A percentile compares a stretch with the other conserved stretches of the same genome.
phyloP scores from a whole-genome alignment of 768 basidiomycete genomes.

The Sarcodon sp. region DNA sequence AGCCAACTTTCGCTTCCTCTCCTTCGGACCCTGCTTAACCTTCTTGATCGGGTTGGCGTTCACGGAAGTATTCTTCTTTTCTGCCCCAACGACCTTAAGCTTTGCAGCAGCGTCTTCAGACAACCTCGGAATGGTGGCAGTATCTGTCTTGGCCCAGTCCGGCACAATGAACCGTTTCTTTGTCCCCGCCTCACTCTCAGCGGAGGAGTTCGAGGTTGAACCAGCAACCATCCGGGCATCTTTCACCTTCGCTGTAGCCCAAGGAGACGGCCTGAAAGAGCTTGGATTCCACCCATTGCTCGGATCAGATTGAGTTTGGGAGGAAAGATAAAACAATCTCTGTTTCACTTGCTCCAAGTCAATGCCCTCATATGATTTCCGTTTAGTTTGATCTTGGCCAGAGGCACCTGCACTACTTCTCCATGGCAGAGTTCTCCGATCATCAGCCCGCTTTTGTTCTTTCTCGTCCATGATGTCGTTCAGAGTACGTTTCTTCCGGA shows the following conservation, averaged over 20 bases:
- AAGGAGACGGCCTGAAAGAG: neutral
- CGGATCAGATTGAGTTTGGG: neutral
- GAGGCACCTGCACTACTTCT: too few relatives aligned
- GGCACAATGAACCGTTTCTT: neutral
- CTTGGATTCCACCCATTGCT: too few relatives aligned
- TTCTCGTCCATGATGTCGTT: neutral
- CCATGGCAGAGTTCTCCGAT: too few relatives aligned
- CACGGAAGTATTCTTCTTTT: neutral
- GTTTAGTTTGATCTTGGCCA: too few relatives aligned
- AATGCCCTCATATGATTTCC: neutral
- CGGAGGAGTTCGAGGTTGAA: neutral
- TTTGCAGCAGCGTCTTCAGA: neutral
- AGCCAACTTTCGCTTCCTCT: neutral
- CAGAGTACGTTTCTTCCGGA: neutral
- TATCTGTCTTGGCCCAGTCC: slow-evolving; percentile 1
- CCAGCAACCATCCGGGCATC: neutral
- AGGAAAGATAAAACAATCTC: neutral
- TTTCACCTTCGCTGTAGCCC: neutral
- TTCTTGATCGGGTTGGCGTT: neutral
- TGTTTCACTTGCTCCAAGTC: neutral
- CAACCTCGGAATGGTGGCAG: neutral
- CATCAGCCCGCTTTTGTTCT: neutral
- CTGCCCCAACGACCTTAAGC: neutral
- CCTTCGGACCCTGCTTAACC: neutral
- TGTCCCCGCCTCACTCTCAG: neutral